A percentile compares a stretch with the other conserved stretches of the same genome.
Conservation (phyloP, 2,329 filamentous ascomycete species). For the Alternaria burnsii region DNA sequence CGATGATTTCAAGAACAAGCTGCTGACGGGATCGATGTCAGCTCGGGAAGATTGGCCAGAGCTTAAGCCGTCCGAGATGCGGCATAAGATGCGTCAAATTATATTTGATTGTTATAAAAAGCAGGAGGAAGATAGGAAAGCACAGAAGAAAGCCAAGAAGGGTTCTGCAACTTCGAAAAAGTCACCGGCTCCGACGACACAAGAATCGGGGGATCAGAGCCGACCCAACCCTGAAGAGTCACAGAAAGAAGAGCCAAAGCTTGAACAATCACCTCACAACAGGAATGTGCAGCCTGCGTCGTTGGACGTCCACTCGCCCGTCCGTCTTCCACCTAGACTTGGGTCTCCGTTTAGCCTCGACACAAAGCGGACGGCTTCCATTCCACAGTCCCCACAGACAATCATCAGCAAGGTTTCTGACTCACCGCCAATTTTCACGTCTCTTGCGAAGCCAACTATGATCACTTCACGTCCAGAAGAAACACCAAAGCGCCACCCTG, state of each 20-base stretch:
- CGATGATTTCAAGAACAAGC: conserved; percentile 70
- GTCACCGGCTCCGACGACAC: neutral
- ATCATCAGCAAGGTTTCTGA: conserved; percentile 4
- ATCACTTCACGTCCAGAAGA: neutral
- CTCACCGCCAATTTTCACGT: conserved; percentile 1
- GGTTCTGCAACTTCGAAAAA: neutral
- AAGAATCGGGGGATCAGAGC: neutral
- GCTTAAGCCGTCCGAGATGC: conserved; percentile 65
- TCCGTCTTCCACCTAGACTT: conserved; percentile 12
- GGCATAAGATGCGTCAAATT: conserved; percentile 70
- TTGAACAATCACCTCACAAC: neutral
- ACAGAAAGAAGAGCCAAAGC: neutral
- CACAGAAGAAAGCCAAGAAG: conserved; percentile 27
- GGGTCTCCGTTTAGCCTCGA: conserved; percentile 20
- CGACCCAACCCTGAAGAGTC: conserved; percentile 1
- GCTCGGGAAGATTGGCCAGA: conserved; percentile 63
- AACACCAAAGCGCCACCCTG: conserved; percentile 10
- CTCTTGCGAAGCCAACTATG: neutral
- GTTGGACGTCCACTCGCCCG: neutral
- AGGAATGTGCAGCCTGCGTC: neutral
- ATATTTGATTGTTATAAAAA: conserved; percentile 70
- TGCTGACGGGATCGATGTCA: conserved; percentile 72
- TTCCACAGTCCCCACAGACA: neutral
- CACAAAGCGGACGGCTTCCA: neutral
- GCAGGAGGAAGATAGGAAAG: conserved; percentile 22